phyloP scores from a whole-genome alignment of 169 alveolate species.

The Perkinsus olseni region DNA sequence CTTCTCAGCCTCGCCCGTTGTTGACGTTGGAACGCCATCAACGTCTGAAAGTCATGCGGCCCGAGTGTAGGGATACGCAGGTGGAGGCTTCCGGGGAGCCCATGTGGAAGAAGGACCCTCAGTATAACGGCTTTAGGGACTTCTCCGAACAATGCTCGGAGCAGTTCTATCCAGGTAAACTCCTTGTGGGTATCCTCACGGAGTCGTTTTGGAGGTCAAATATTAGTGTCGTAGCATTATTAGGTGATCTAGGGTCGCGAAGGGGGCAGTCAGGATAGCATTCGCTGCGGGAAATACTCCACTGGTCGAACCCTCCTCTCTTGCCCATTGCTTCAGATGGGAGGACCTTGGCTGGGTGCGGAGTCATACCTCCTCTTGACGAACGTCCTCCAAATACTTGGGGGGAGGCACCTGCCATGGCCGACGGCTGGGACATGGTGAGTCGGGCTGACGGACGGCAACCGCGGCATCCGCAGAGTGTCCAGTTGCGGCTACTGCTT shows the following conservation, averaged over 20 bases:
- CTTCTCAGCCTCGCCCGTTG: neutral
- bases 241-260: no score
- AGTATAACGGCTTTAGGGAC: neutral
- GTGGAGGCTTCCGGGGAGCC: neutral
- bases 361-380: neutral
- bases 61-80: neutral
- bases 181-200: neutral
- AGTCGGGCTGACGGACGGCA: neutral
- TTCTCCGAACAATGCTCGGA: neutral
- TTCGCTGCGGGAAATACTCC: no score
- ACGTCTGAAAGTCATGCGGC: neutral
- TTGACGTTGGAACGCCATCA: neutral
- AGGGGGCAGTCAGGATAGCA: no score
- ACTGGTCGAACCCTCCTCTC: no score
- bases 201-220: no score
- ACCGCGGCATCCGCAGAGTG: no score
- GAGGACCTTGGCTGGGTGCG: neutral
- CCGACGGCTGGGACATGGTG: neutral
- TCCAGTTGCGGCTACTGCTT: no score
- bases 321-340: neutral
- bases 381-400: neutral
- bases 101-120: neutral
- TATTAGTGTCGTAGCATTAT: no score
- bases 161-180: neutral
- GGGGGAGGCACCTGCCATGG: neutral